Conservation (phyloP, 345 rosid genomes). For the Populus deltoides region DNA sequence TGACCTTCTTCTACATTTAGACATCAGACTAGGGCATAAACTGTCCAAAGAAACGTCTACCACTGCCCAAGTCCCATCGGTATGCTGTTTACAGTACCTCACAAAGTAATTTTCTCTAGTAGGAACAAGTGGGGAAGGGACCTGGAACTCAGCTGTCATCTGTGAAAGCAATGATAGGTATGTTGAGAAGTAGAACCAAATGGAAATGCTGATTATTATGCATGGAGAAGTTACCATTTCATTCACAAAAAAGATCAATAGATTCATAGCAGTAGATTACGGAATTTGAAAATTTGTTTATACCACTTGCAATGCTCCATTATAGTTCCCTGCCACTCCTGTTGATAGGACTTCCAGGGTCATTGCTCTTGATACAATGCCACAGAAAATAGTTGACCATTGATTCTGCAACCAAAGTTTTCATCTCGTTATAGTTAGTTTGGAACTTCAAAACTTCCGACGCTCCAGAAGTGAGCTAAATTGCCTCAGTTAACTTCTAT, state of each 20-base stretch:
- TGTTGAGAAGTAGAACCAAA: neutral
- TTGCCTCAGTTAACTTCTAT: neutral
- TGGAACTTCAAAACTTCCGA: neutral
- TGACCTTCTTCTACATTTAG: conserved; percentile 75
- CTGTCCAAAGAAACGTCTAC: conserved; percentile 90
- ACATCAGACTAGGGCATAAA: conserved; percentile 42
- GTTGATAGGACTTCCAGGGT: conserved; percentile 90
- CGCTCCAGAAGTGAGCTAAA: too few relatives aligned
- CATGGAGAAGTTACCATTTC: neutral
- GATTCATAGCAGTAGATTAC: neutral
- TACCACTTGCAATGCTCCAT: conserved; percentile 99
- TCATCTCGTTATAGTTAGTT: neutral
- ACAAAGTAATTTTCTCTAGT: conserved; percentile 79
- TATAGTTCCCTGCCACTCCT: conserved; percentile 95
- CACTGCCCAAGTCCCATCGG: conserved; percentile 81
- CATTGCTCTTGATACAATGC: conserved; percentile 86
- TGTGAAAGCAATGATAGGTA: conserved; percentile 11
- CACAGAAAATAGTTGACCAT: conserved; percentile 83
- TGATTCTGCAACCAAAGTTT: conserved; percentile 52
- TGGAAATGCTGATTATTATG: neutral
- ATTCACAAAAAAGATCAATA: neutral
- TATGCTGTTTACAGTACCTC: conserved; percentile 86
- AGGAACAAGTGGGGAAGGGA: conserved; percentile 84
- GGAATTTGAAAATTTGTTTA: neutral
- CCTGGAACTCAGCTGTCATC: conserved; percentile 97